phyloP scores from a whole-genome alignment of 2,329 filamentous ascomycete genomes.

The Fusarium decemcellulare region DNA sequence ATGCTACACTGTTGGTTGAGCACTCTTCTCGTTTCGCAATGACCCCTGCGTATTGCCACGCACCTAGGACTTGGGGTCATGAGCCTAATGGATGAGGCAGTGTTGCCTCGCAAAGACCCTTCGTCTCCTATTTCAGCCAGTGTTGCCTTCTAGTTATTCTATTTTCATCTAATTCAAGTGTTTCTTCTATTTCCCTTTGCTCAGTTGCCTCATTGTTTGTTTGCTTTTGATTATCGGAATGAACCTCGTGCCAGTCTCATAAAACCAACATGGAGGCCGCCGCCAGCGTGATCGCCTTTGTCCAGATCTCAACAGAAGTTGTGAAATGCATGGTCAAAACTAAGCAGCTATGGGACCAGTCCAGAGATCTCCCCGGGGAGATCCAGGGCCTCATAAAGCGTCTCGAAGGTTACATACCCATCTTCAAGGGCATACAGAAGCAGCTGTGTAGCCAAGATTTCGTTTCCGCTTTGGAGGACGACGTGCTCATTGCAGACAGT shows the following conservation, averaged over 20 bases:
- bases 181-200: neutral
- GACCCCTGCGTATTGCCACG: slow-evolving; percentile 3
- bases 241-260: neutral
- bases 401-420: slow-evolving; percentile 25
- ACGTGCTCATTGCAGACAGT: slow-evolving; percentile 7
- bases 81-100: slow-evolving; percentile 13
- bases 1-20: neutral
- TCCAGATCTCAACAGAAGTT: slow-evolving; percentile 40
- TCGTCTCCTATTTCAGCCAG: neutral
- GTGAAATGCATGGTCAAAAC: slow-evolving; percentile 38
- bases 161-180: neutral
- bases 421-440: slow-evolving; percentile 35
- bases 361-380: slow-evolving; percentile 42
- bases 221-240: neutral
- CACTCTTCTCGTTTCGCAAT: neutral
- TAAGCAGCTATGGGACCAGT: slow-evolving; percentile 43
- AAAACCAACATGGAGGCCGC: slow-evolving; percentile 35
- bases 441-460: slow-evolving; percentile 24
- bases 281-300: slow-evolving; percentile 43
- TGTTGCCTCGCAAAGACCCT: slow-evolving; percentile 12
- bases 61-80: slow-evolving; percentile 13
- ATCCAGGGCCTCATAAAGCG: slow-evolving; percentile 37
- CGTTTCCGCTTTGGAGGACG: slow-evolving; percentile 10
- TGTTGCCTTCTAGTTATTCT: neutral
- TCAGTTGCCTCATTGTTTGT: neutral